Base-by-base conservation (phyloP, 2,329 filamentous ascomycete species). In the Trichoderma sp. region DNA sequence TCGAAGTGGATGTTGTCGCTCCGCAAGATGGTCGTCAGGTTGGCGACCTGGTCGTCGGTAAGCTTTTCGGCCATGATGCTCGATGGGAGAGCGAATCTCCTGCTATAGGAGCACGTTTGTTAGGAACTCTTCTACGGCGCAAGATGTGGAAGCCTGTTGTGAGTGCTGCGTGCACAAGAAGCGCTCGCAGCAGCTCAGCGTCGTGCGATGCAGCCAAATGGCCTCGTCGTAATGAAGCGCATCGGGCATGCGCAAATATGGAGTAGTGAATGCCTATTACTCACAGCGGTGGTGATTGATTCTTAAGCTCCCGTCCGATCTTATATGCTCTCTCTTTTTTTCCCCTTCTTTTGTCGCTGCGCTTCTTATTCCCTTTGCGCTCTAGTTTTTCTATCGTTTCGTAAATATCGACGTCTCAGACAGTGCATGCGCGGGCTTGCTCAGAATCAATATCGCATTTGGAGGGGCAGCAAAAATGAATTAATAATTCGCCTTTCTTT, bases 1-100 rank as follows among this genome's bases (percentile, higher is more conserved):
- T 94, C 91, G 74, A 92, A 83, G 59, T 88, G 85, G 46, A 59
- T 85, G 74, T 92, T 91, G 74, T 92, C 91, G 74, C 87, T 86
- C 78, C 82, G 82, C 66, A 89, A 79, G 70, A 87, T 80, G 56
- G 81, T 79, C 71, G 83, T 75, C 72, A 89, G 81, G 80, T 85
- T 83, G 65, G 82, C 79, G 78, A 87, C 86, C 81, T 87, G 85
- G 77, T 86, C 81, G 73, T 88, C 86, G 70, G 83, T 85, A 76
- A 89, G 83, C 77, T 83, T 87, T 67, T 88, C 86, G 74, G 84
- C 83, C 85, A 88, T 84, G 76, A 63, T 43, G 71, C 68, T n/a
- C 49, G 49, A 43, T 43, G 26, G 54, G 52, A 60, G 55, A 51
- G n/a, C 63, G 43, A 55, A 32, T 51, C 68, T 66, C 26, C 68